Base-by-base conservation (phyloP, 257 asterid genomes). In the Sherardia arvensis region DNA sequence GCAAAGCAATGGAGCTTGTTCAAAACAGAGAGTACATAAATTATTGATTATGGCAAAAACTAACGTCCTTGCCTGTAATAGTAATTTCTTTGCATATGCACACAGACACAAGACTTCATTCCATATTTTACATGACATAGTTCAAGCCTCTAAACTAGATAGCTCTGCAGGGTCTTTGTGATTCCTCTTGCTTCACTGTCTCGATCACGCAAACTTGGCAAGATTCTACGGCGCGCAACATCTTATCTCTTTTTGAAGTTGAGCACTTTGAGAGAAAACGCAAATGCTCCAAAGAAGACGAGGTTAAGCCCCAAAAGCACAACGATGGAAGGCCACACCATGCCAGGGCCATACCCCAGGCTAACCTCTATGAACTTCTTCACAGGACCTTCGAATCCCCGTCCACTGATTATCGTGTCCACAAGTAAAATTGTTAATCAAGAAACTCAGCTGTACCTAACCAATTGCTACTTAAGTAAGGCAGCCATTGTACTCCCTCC, bases 161-260 rank as follows among this genome's bases (percentile, higher is more conserved):
- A 38, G 47, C 18, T 38, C 25, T 20, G n/a, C 56, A 3, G 26
- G 56, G 8, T 49, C 56, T 48, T 18, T 20, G 3, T 49, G 12
- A 49, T 49, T 49, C n/a, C n/a, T n/a, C 56, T 49, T 49, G 60
- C 38, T 62, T 62, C 57, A 62, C 32, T 17, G 34, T 43, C 11
- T 12, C n/a, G 7, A 51, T 30, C 26, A 49, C 56, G 7, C 20
- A 7, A 23, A 18, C 38, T 30, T 54, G 23, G 43, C 47, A 64
- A 57, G 38, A 29, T n/a, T 29, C 15, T 51, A 21, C 20, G 15
- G 15, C 45, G 10, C n/a, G 18, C 26, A 18, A 26, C 51, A 49
- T 49, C 25, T n/a, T n/a, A 87, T 71, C 97, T 74, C 65, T 59
- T 83, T 72, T 90, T 95, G 76, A 85, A 90, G 69, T 87, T 87